phyloP scores from a whole-genome alignment of 2,329 filamentous ascomycete genomes.

The Nothophaeocryptopus gaeumannii region DNA sequence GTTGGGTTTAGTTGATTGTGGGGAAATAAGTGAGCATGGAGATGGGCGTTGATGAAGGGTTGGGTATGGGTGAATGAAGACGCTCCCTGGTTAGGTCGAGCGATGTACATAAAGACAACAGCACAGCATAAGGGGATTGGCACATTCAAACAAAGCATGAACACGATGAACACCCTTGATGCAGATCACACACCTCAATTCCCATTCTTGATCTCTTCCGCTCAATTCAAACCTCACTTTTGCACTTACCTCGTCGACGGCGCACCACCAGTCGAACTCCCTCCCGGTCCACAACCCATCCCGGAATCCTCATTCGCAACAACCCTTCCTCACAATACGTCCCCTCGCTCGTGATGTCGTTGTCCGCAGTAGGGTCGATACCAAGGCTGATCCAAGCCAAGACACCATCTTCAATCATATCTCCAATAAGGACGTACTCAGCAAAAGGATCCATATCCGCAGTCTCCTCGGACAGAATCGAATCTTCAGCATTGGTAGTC shows the following conservation, averaged over 20 bases:
- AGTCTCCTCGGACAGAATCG: constrained; percentile 47
- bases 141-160: not conserved
- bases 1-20: constrained; percentile 10
- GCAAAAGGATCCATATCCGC: constrained; percentile 56
- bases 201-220: constrained; percentile 7
- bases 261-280: constrained; percentile 9
- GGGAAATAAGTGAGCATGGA: not conserved
- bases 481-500: constrained; percentile 53
- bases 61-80: too few relatives aligned
- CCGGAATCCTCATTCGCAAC: constrained; percentile 22
- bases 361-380: constrained; percentile 41
- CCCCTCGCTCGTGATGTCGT: constrained; percentile 19
- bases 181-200: not conserved
- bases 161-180: not conserved
- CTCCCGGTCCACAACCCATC: constrained; percentile 11
- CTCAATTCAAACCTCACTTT: not conserved
- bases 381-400: constrained; percentile 56
- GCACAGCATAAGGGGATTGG: not conserved
- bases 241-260: constrained; percentile 4
- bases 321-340: constrained; percentile 24
- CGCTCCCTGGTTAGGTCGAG: too few relatives aligned
- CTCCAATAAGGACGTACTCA: constrained; percentile 57
- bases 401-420: constrained; percentile 51
- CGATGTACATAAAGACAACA: not conserved
- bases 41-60: not conserved